A percentile compares a stretch with the other conserved stretches of the same genome.
Evolutionary conservation across 306 rosid genomes (phyloP).

Genomic region (Corylus avellana): DNA sequence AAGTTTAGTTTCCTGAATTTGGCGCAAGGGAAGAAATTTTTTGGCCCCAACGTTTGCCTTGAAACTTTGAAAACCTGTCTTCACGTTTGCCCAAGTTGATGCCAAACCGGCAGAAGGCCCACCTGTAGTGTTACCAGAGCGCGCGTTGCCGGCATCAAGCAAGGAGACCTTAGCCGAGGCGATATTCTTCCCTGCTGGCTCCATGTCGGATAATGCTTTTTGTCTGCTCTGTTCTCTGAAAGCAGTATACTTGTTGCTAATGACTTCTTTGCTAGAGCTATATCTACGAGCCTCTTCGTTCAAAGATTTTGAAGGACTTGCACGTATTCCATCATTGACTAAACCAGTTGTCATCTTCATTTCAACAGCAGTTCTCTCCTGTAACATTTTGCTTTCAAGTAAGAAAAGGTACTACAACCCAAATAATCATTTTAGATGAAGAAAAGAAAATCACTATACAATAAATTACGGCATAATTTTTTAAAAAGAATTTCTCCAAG

Average conservation of each 20-base stretch:
- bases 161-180: slow-evolving; percentile 67
- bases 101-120: slow-evolving; percentile 54
- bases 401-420: slow-evolving; percentile 3
- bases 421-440: slow-evolving; percentile 7
- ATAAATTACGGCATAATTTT: background rate
- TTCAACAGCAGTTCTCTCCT: slow-evolving; percentile 70
- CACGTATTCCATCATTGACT: slow-evolving; percentile 38
- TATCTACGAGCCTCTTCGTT: slow-evolving; percentile 69
- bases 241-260: slow-evolving; percentile 79
- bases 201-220: slow-evolving; percentile 38
- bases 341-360: slow-evolving; percentile 49
- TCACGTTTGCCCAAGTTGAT: slow-evolving; percentile 78
- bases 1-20: slow-evolving; percentile 48
- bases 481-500: background rate
- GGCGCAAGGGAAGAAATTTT: slow-evolving; percentile 59
- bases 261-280: slow-evolving; percentile 77
- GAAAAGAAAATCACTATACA: background rate
- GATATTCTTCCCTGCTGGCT: slow-evolving; percentile 53
- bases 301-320: slow-evolving; percentile 42
- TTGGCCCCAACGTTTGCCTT: slow-evolving; percentile 69
- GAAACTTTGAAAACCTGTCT: slow-evolving; percentile 74
- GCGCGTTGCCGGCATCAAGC: slow-evolving; percentile 47
- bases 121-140: slow-evolving; percentile 37
- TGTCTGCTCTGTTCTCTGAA: slow-evolving; percentile 67
- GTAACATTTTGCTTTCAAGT: slow-evolving; percentile 29